Conservation (phyloP, 768 basidiomycete genomes). For the Lactifluus pinguis region DNA sequence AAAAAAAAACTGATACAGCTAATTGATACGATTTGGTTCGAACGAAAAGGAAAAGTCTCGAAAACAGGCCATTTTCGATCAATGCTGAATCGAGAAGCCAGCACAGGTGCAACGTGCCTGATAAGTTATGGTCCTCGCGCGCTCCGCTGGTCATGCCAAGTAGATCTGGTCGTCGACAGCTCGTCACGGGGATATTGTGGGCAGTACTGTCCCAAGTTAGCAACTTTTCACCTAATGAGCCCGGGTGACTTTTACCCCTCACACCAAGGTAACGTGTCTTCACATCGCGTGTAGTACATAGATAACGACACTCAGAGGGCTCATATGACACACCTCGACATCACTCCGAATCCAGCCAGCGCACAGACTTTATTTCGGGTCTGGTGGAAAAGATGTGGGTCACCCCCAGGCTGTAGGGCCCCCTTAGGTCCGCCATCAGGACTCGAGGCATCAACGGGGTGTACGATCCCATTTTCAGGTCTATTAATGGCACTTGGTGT, state of each 20-base stretch:
- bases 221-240: too few species aligned
- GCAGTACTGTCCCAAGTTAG: neutral
- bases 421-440: neutral
- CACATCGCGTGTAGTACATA: neutral
- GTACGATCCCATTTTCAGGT: neutral
- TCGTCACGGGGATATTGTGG: neutral
- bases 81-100: neutral
- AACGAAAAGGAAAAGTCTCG: neutral
- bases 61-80: neutral
- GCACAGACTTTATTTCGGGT: neutral
- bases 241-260: too few species aligned
- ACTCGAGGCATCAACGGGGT: neutral
- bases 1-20: too few species aligned
- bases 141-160: neutral
- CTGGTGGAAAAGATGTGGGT: neutral
- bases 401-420: neutral
- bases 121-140: neutral
- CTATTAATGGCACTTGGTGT: neutral
- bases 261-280: neutral
- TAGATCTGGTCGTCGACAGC: neutral
- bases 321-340: neutral
- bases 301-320: neutral
- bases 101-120: conserved; percentile 4
- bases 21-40: neutral
- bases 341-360: neutral